Base-by-base conservation (phyloP, 257 asterid species). In the Leptodermis oblonga region DNA sequence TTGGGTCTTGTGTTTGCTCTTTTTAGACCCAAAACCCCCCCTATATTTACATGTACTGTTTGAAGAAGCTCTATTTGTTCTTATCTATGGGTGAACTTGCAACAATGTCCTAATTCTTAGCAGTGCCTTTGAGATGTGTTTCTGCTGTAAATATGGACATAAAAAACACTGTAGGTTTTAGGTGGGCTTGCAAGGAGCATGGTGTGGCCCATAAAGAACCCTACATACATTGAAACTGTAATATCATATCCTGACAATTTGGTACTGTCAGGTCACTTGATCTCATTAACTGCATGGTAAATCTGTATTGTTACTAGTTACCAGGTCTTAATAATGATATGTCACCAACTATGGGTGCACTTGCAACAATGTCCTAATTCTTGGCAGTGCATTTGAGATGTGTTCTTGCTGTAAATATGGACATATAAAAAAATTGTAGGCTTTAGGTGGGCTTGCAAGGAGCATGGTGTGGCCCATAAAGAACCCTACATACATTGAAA, bases 131-230 rank as follows among this genome's bases (percentile, higher is more conserved):
- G 72, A 87, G 93, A 25, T 69, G 90, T 80, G 90, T 78, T 71
- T 66, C 77, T 84, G 95, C 89, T 75, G 96, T 91, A 89, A 89
- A 91, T 83, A 78, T 84, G 95, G 95, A 83, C 93, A 74, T 22
- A 91, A 64, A 87, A 70, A 37, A 68, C 80, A 55, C 36, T 60
- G 81, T 62, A 81, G 86, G 85, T 82, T 79, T 86, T 91, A 83
- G 90, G 85, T 83, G 96, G 95, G 89, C 85, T 70, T 77, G 73
- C 78, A 31, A 74, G 76, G 80, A 84, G 86, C 65, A 34, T 61
- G 64, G 23, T 71, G 45, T 74, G 73, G 86, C 68, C 86, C 92
- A 84, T 87, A 87, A 87, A 86, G 90, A 78, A 77, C 73, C 79
- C 86, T 82, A 73, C 80, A 25, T 54, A 86, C 84, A 90, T 74